Base-by-base conservation (phyloP, 1,284 basidiomycete genomes). In the Hypsizygus ulmarius region DNA sequence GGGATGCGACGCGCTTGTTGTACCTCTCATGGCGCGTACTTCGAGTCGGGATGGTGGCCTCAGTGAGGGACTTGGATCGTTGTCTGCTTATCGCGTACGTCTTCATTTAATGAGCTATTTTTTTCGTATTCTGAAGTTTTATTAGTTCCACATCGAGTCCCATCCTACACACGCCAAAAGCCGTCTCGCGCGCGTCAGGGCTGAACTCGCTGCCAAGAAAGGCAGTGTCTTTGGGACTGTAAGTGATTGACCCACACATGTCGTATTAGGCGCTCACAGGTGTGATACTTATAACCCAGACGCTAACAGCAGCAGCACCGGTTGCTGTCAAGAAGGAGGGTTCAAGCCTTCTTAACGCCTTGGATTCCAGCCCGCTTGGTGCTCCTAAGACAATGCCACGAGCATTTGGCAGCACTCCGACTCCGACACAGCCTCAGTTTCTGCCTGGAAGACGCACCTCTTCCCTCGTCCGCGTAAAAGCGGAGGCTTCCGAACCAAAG, bases 11-110 rank as follows among this genome's bases (percentile, higher is more conserved):
- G 39, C 52, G 32, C 41, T 58, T n/a, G 15, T 44, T 11, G 65
- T 78, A 16, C 42, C 59, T 2, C 63, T 80, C 21, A 50, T 53
- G 5, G 51, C 53, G 28, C 67, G 66, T 47, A 43, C 53, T 18
- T 62, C 54, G 15, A 49, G 52, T 0, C 35, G 51, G 3, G 73
- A 75, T 56, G 72, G 74, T 9, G 75, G 77, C 10, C 61, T 60
- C 50, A 50, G 49, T 14, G 64, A 66, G 29, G 77, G 78, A 11
- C 55, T 78, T 42, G 76, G 76, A 9, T 70, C 70, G 12, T 56
- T 81, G 33, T 60, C 61, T 12, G 59, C 66, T 1, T 80, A 77
- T 58, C 64, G 71, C 45, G 77, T 79, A 58, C 45, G 69, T 58
- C 32, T 30, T 34, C 35, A 39, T n/a, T 25, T 39, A 27, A 15